A percentile compares a stretch with the other conserved stretches of the same genome.
Evolutionary conservation across 2,329 filamentous ascomycete species (phyloP).

Genomic region (Coniochaeta prunicola): DNA sequence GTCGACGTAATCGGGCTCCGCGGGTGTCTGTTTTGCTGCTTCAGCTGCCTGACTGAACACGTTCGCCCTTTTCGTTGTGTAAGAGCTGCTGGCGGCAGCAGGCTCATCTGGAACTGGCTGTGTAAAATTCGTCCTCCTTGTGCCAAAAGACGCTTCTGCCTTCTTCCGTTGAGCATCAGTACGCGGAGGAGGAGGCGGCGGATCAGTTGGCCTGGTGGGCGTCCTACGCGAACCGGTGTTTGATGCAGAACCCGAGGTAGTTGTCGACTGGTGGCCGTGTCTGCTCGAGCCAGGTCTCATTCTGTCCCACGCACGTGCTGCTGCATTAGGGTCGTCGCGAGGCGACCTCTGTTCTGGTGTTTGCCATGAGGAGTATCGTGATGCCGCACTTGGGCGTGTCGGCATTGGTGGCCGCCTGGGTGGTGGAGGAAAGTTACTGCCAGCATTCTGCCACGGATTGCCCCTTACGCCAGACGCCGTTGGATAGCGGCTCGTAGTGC

Average conservation of each 20-base stretch:
- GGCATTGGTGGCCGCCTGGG: constrained; percentile 17
- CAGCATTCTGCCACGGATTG: constrained; percentile 48
- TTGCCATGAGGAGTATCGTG: constrained; percentile 16
- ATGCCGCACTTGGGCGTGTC: constrained; percentile 14
- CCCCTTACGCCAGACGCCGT: constrained; percentile 48
- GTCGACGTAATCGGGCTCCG: constrained; percentile 21
- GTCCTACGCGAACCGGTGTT: constrained; percentile 9
- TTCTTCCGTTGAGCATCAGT: constrained; percentile 47
- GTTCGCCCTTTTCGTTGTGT: constrained; percentile 28
- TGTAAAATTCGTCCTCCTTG: constrained; percentile 39
- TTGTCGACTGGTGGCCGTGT: constrained; percentile 4
- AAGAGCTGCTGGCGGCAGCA: constrained; percentile 41
- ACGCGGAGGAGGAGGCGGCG: constrained; percentile 35
- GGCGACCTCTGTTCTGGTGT: constrained; percentile 8
- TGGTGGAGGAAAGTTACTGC: constrained; percentile 42
- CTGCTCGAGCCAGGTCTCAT: constrained; percentile 10
- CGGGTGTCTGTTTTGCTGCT: constrained; percentile 6
- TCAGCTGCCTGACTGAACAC: constrained; percentile 17
- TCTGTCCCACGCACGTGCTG: constrained; percentile 15
- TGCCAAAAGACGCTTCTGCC: constrained; percentile 47
- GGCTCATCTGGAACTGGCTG: constrained; percentile 43
- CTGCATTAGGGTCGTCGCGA: constrained; percentile 8
- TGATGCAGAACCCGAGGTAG: not conserved
- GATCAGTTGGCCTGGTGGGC: constrained; percentile 10
- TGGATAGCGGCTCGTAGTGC: constrained; percentile 29